Evolutionary conservation across 164 flowering plant genomes (phyloP).

Genomic region (Chloranthus sessilifolius): DNA sequence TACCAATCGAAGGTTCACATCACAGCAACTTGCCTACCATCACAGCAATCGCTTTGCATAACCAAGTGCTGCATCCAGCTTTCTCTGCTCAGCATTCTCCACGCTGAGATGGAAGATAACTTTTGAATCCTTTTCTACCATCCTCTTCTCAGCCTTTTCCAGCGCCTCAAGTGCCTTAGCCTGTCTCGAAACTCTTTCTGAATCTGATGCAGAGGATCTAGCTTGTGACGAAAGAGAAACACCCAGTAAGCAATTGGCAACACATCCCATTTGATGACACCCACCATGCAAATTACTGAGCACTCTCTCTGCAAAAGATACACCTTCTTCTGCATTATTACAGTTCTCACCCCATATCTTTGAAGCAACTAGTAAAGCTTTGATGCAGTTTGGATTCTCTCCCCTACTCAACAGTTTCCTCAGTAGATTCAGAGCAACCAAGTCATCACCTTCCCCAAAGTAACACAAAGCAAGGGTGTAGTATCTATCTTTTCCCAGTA

Average conservation of each 20-base stretch:
- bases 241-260: constrained; percentile 57
- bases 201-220: constrained; percentile 43
- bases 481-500: constrained; percentile 48
- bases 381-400: constrained; percentile 36
- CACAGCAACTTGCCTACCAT: too few relatives aligned
- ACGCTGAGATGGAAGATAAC: constrained; percentile 56
- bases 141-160: constrained; percentile 43
- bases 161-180: constrained; percentile 62
- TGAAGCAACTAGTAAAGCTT: constrained; percentile 66
- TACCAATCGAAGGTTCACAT: too few relatives aligned
- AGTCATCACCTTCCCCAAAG: constrained; percentile 60
- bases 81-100: constrained; percentile 86
- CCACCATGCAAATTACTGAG: constrained; percentile 26
- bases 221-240: constrained; percentile 50
- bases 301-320: constrained; percentile 35
- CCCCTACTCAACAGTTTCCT: constrained; percentile 42
- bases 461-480: constrained; percentile 70
- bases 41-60: constrained; percentile 66
- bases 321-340: constrained; percentile 53
- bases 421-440: constrained; percentile 60
- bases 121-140: constrained; percentile 37
- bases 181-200: constrained; percentile 38
- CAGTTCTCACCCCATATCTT: constrained; percentile 58
- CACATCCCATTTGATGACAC: constrained; percentile 40
- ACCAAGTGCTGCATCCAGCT: constrained; percentile 66